Conservation (phyloP, 805 yeast species). For the Ogataea kodamae region DNA sequence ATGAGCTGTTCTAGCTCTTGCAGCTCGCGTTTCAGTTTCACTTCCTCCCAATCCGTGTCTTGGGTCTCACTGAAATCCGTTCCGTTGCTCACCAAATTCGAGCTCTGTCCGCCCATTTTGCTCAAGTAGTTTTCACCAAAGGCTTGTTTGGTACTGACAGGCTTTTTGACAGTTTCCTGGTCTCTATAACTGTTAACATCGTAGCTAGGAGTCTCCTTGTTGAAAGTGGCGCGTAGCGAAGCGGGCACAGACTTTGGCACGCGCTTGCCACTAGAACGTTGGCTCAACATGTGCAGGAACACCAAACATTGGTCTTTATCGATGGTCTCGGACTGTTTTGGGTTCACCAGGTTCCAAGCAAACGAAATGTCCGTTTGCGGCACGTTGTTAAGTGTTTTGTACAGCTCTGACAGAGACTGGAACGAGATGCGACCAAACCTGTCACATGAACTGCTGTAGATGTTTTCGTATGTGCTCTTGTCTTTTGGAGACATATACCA, state of each 20-base stretch:
- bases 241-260: conserved; percentile 96
- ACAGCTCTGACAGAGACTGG: conserved; percentile 65
- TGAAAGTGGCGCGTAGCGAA: conserved; percentile 84
- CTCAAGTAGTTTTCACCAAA: conserved; percentile 56
- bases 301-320: conserved; percentile 92
- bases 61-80: conserved; percentile 69
- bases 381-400: conserved; percentile 62
- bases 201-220: conserved; percentile 77
- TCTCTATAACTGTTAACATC: conserved; percentile 36
- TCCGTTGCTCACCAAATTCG: conserved; percentile 38
- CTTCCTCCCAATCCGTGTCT: conserved; percentile 94
- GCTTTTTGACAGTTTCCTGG: conserved; percentile 4
- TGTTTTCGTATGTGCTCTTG: conserved; percentile 68
- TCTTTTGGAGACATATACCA: conserved; percentile 97
- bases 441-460: conserved; percentile 74
- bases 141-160: conserved; percentile 29
- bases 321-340: conserved; percentile 79
- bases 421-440: conserved; percentile 75
- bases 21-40: conserved; percentile 73
- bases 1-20: conserved; percentile 69
- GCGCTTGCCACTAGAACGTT: conserved; percentile 71
- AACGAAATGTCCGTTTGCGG: conserved; percentile 82
- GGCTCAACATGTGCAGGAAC: conserved; percentile 86
- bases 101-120: conserved; percentile 49
- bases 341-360: conserved; percentile 95